Percentiles rank a stretch among this genome's conserved stretches.
Evolutionary conservation across 2,329 filamentous ascomycete species (phyloP).

Genomic region (Arthroderma sp.): DNA sequence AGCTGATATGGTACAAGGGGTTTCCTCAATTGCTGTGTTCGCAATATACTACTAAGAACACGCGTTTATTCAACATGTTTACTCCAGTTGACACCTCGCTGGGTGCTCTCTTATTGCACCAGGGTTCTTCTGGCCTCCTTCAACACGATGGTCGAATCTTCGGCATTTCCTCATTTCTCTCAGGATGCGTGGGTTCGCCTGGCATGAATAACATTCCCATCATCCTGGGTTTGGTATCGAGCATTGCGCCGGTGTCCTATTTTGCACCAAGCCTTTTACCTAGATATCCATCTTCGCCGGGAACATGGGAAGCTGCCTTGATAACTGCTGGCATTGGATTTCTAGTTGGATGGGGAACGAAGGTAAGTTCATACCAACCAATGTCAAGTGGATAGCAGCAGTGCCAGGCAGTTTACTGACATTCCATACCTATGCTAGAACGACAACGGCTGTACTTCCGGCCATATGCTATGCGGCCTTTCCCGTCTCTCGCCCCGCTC

Average conservation of each 20-base stretch:
- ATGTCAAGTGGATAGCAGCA: too few relatives aligned
- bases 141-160: conserved; percentile 39
- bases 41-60: too few relatives aligned
- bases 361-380: conserved; percentile 23
- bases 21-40: background rate
- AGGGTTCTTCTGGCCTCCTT: conserved; percentile 37
- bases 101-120: conserved; percentile 38
- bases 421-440: conserved; percentile 19
- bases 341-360: conserved; percentile 40
- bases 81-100: conserved; percentile 39
- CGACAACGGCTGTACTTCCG: conserved; percentile 40
- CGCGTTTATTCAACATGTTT: conserved; percentile 29
- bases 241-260: conserved; percentile 28
- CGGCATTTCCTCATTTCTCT: conserved; percentile 37
- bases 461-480: conserved; percentile 43
- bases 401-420: conserved; percentile 1
- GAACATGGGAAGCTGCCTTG: conserved; percentile 22
- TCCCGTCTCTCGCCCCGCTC: conserved; percentile 38
- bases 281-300: conserved; percentile 25
- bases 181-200: conserved; percentile 28
- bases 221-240: conserved; percentile 34
- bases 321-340: conserved; percentile 31
- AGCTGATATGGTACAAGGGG: background rate
- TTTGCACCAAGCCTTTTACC: conserved; percentile 35
- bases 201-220: conserved; percentile 31